These are phyloP conservation scores for Sugiyamaella valdiviana DNA, from an alignment of 805 yeast species.

Conservation along the genomic window DNA sequence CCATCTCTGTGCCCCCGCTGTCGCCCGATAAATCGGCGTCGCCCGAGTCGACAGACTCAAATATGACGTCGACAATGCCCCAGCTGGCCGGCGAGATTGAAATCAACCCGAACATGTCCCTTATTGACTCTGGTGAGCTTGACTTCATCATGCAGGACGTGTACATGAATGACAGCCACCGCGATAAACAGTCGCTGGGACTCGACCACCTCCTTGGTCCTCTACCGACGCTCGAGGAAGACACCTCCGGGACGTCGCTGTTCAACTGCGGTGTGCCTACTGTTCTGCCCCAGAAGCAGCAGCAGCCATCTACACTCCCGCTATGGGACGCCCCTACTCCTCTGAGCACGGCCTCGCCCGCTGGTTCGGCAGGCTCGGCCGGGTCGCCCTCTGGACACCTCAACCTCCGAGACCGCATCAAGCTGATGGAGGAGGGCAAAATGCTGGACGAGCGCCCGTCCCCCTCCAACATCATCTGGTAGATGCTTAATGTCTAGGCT, in stretches of 20 bases:
- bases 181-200: background rate
- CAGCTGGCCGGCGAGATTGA: slow-evolving; percentile 3
- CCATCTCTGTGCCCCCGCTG: slow-evolving; percentile 2
- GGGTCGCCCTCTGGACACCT: slow-evolving; percentile 9
- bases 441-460: slow-evolving; percentile 14
- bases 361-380: slow-evolving; percentile 5
- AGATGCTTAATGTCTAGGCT: background rate
- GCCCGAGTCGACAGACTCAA: slow-evolving; percentile 2
- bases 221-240: slow-evolving; percentile 76
- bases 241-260: slow-evolving; percentile 75
- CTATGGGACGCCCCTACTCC: slow-evolving; percentile 5
- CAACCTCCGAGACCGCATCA: slow-evolving; percentile 22
- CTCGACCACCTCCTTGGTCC: background rate
- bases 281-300: background rate
- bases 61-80: background rate
- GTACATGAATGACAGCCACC: background rate
- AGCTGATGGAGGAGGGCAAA: slow-evolving; percentile 24
- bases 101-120: slow-evolving; percentile 6
- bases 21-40: slow-evolving; percentile 10
- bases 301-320: background rate
- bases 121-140: slow-evolving; percentile 18
- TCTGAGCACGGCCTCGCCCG: slow-evolving; percentile 3
- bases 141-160: slow-evolving; percentile 16
- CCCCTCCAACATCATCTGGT: slow-evolving; percentile 14
- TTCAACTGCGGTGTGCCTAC: slow-evolving; percentile 30